Evolutionary conservation across 306 rosid genomes (phyloP), one percentile per base, ranked within the genome.

Genomic region (Citrullus amarus): DNA sequence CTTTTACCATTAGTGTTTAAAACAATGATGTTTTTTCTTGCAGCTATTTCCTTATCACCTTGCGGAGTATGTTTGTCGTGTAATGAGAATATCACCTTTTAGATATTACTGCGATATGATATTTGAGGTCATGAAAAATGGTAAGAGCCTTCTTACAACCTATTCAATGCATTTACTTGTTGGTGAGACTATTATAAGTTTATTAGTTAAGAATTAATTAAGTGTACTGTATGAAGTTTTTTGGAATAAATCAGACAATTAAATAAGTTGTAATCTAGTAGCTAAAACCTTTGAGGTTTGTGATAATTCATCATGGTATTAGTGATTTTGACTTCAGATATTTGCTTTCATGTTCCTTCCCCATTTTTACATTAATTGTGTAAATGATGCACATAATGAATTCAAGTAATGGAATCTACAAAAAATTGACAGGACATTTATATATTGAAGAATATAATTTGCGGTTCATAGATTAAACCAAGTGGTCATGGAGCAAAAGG

Each of bases 31-130:
- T 81, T 80, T 84, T 25, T 86, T 71, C 74, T 83, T 90, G 94
- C 98, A 93, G 98, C 87, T 92, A 67, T 93, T 86, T 88, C 98
- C 98, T 58, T 93, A 93, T 84, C 97, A 92, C 84, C 90, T 93
- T 84, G 91, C 96, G 2, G 94, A 86, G 78, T 89, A 93, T 82
- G 90, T 93, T 81, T 92, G 98, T 82, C 94, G 98, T 58, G 93
- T 93, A 60, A 90, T 92, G 98, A 89, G 98, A 86, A 84, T 93
- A 53, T 90, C 97, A 20, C 88, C 98, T 57, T 93, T 93, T 93
- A 87, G 93, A 93, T 93, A 93, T 86, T 93, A 93, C 78, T 86
- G 96, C 79, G 97, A 93, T 88, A 93, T 93, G 97, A 79, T 93
- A 81, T 93, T 93, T 72, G 97, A 93, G 83, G 98, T 93, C 73